phyloP scores from a whole-genome alignment of 2,329 filamentous ascomycete genomes.

The Dendryphion nanum region DNA sequence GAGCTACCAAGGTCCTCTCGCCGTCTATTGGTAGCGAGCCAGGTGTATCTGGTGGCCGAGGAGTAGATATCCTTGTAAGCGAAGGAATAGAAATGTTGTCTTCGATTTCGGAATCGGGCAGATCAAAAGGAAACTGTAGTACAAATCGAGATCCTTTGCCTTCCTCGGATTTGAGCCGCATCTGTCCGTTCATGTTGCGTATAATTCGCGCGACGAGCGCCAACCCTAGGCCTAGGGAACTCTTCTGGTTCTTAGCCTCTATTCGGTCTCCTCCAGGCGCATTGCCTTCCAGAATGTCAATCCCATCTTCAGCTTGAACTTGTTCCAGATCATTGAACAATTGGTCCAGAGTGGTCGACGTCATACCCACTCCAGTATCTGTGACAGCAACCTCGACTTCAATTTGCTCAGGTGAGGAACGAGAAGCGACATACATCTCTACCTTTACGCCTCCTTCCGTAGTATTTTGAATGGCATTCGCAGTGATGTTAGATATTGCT shows the following conservation, averaged over 20 bases:
- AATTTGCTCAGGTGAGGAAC: slow-evolving; percentile 46
- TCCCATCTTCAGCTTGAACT: slow-evolving; percentile 49
- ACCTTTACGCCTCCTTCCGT: slow-evolving; percentile 65
- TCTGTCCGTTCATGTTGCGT: slow-evolving; percentile 85
- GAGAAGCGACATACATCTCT: slow-evolving; percentile 61
- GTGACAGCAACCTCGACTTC: slow-evolving; percentile 72
- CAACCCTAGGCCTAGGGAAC: slow-evolving; percentile 75
- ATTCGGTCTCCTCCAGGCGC: slow-evolving; percentile 30
- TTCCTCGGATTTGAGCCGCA: slow-evolving; percentile 79
- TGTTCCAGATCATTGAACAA: slow-evolving; percentile 64
- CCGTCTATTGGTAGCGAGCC: slow-evolving; percentile 32
- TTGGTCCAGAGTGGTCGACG: slow-evolving; percentile 54
- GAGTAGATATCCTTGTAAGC: too few species aligned
- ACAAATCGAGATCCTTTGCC: slow-evolving; percentile 81
- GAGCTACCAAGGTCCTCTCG: slow-evolving; percentile 62
- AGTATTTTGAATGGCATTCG: slow-evolving; percentile 83
- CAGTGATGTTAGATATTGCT: slow-evolving; percentile 76
- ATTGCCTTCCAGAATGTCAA: slow-evolving; percentile 30
- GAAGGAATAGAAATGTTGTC: background rate
- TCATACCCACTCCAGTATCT: slow-evolving; percentile 72
- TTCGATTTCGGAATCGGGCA: slow-evolving; percentile 48
- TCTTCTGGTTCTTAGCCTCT: slow-evolving; percentile 34
- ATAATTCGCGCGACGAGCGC: slow-evolving; percentile 84
- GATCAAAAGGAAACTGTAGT: slow-evolving; percentile 71
- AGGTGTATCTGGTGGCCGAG: slow-evolving; percentile 6